Evolutionary conservation across 495 filamentous ascomycete species (phyloP).

Genomic region (Daldinia decipiens): DNA sequence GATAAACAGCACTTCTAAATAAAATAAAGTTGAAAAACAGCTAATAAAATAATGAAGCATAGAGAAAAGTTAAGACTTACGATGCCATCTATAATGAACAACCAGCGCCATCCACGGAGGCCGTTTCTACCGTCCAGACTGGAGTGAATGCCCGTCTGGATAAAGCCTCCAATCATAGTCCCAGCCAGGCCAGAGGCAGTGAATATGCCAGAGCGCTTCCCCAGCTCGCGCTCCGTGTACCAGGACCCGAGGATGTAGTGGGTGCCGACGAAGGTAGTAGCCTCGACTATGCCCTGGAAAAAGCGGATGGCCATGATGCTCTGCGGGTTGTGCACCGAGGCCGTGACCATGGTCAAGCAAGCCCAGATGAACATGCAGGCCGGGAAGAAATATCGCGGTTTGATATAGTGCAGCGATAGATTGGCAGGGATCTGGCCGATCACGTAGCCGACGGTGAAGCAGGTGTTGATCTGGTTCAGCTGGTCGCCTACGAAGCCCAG

Average conservation of each 20-base stretch:
- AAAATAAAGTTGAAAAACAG: constrained; percentile 40
- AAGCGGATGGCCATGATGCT: constrained; percentile 75
- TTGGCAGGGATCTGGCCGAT: constrained; percentile 71
- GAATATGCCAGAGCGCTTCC: constrained; percentile 68
- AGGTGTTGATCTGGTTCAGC: constrained; percentile 68
- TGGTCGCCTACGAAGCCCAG: constrained; percentile 66
- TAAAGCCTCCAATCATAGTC: constrained; percentile 63
- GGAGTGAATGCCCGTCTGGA: constrained; percentile 68
- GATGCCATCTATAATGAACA: constrained; percentile 65
- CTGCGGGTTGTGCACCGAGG: constrained; percentile 58
- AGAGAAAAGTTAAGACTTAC: constrained; percentile 21
- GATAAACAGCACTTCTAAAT: not conserved
- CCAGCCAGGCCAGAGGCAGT: constrained; percentile 63
- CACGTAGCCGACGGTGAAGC: constrained; percentile 61
- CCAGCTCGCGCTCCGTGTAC: constrained; percentile 73
- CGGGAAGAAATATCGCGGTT: constrained; percentile 69
- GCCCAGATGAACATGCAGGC: constrained; percentile 71
- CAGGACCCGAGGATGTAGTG: constrained; percentile 74
- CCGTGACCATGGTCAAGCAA: constrained; percentile 68
- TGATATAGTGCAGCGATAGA: constrained; percentile 67
- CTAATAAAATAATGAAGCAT: not conserved
- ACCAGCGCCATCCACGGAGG: constrained; percentile 71
- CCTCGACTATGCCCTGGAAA: constrained; percentile 71
- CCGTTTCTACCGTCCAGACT: constrained; percentile 61
- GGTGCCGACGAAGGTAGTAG: constrained; percentile 69